These are phyloP conservation scores for Leonotis leonurus DNA, from an alignment of 257 asterid genomes.

Conservation along the genomic window DNA sequence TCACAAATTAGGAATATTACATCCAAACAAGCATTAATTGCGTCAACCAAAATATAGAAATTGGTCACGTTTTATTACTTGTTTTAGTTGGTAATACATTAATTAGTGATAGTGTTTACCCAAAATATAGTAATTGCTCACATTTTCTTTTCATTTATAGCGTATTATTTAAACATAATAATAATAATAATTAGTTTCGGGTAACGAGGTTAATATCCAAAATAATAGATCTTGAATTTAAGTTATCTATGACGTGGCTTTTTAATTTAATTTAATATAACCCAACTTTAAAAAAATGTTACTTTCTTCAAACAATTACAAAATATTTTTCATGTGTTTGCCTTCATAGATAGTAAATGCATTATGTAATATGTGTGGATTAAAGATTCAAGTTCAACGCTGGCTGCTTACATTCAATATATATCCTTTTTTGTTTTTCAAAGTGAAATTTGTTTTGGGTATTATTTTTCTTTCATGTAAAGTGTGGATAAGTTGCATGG, in stretches of 20 bases:
- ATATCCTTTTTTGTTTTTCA: not conserved
- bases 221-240: no score
- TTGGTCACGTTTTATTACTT: conserved; percentile 12
- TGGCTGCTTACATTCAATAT: conserved; percentile 22
- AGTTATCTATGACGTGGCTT: no score
- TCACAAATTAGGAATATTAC: conserved; percentile 16
- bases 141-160: not conserved
- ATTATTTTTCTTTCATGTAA: not conserved
- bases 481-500: not conserved
- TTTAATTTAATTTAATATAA: no score
- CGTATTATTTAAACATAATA: no score
- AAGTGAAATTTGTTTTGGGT: not conserved
- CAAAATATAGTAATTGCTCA: not conserved
- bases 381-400: conserved; percentile 20
- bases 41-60: not conserved
- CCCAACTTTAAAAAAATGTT: no score
- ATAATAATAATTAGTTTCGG: no score
- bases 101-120: not conserved
- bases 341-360: not conserved
- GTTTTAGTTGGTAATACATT: not conserved
- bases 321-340: not conserved
- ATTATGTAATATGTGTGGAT: conserved; percentile 12
- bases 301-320: no score
- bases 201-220: no score
- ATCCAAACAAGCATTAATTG: not conserved